Evolutionary conservation across 2,329 filamentous ascomycete species (phyloP).

Genomic region (Diaporthe vaccinii): DNA sequence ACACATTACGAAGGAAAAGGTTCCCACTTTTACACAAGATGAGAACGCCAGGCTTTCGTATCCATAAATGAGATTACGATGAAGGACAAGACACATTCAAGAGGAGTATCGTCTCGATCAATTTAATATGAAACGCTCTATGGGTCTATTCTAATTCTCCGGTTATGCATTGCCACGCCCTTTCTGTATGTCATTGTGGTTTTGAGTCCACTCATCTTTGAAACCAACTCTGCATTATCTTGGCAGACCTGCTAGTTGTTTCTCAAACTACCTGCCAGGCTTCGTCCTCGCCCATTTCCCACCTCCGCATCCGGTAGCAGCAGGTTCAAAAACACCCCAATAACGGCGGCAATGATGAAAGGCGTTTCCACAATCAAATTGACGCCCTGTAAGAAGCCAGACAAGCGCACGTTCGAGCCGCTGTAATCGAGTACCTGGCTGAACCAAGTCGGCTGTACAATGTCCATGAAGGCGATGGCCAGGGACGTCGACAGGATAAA

Average conservation of each 20-base stretch:
- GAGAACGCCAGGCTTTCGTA: background rate
- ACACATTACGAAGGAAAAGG: background rate
- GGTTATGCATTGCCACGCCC: background rate
- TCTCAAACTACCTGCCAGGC: constrained; percentile 28
- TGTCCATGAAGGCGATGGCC: constrained; percentile 68
- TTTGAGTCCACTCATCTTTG: background rate
- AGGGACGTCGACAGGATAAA: constrained; percentile 74
- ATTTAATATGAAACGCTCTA: background rate
- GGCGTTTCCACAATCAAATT: constrained; percentile 57
- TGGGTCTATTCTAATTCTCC: background rate
- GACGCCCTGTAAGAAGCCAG: constrained; percentile 56
- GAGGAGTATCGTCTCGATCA: background rate
- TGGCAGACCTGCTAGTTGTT: background rate
- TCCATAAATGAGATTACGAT: background rate
- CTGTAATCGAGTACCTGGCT: constrained; percentile 53
- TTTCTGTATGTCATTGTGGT: background rate
- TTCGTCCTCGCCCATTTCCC: constrained; percentile 26
- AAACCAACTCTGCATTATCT: background rate
- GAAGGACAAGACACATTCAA: background rate
- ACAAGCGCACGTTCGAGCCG: constrained; percentile 52
- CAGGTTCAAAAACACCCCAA: constrained; percentile 59
- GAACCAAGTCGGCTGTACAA: constrained; percentile 57
- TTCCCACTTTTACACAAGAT: no score
- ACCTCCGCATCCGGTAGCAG: constrained; percentile 49
- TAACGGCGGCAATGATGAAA: constrained; percentile 57